Evolutionary conservation across 2,329 filamentous ascomycete species (phyloP).

Genomic region (Cordyceps sp.): DNA sequence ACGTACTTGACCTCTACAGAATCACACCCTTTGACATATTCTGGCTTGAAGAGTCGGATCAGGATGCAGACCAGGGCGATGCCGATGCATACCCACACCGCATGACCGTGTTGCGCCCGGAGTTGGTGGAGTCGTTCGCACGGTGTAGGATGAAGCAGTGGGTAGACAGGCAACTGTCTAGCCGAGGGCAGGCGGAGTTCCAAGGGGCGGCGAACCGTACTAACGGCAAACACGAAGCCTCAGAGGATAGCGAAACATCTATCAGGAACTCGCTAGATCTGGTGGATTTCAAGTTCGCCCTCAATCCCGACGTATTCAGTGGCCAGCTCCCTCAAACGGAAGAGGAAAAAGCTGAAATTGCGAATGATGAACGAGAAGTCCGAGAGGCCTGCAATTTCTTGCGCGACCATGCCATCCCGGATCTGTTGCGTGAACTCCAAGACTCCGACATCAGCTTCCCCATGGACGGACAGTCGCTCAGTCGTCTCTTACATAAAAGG

Average conservation of each 20-base stretch:
- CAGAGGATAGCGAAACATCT: slow-evolving; percentile 17
- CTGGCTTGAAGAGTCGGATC: slow-evolving; percentile 68
- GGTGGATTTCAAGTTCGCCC: slow-evolving; percentile 68
- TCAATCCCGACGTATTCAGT: slow-evolving; percentile 93
- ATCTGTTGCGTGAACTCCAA: slow-evolving; percentile 69
- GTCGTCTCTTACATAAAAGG: slow-evolving; percentile 80
- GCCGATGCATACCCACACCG: slow-evolving; percentile 66
- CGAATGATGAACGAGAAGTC: slow-evolving; percentile 75
- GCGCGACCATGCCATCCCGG: slow-evolving; percentile 62
- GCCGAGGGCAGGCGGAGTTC: slow-evolving; percentile 25
- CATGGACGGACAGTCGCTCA: slow-evolving; percentile 92
- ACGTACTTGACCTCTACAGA: slow-evolving; percentile 91
- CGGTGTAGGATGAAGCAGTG: slow-evolving; percentile 79
- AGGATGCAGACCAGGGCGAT: slow-evolving; percentile 23
- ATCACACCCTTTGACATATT: slow-evolving; percentile 80
- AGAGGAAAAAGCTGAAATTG: slow-evolving; percentile 72
- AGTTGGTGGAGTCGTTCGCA: slow-evolving; percentile 76
- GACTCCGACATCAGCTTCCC: slow-evolving; percentile 93
- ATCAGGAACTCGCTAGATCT: slow-evolving; percentile 56
- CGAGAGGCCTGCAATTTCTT: slow-evolving; percentile 69
- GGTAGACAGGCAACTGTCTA: slow-evolving; percentile 62
- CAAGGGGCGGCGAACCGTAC: slow-evolving; percentile 16
- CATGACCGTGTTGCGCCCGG: slow-evolving; percentile 85
- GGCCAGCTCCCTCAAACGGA: slow-evolving; percentile 81
- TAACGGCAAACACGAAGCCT: slow-evolving; percentile 17